Evolutionary conservation across 2,329 filamentous ascomycete genomes (phyloP).

Genomic region (Trichoderma sp.): DNA sequence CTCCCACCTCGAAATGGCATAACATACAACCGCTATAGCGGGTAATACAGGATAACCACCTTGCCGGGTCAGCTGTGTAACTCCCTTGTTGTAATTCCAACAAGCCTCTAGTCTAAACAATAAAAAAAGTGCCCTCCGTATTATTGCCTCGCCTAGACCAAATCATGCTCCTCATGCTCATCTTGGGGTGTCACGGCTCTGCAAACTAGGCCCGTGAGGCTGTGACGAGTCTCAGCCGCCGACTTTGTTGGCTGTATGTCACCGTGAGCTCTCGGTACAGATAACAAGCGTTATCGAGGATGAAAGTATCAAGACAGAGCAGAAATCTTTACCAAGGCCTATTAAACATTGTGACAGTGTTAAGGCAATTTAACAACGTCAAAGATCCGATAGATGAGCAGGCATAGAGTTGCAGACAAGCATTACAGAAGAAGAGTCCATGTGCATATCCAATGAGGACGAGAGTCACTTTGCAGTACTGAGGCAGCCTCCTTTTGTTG

Average conservation of each 20-base stretch:
- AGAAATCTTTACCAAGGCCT: background rate
- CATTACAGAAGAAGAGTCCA: background rate
- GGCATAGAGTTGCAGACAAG: background rate
- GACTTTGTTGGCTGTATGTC: background rate
- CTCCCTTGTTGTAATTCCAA: background rate
- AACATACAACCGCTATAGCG: background rate
- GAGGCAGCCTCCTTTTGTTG: no score
- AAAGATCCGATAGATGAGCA: background rate
- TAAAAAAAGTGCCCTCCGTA: background rate
- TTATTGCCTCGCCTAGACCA: background rate
- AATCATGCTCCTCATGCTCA: background rate
- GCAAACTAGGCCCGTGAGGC: background rate
- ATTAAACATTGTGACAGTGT: background rate
- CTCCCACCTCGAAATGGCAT: background rate
- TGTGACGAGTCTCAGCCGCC: background rate
- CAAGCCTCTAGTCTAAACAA: background rate
- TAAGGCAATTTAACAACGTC: background rate
- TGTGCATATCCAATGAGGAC: background rate
- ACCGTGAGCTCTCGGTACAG: no score
- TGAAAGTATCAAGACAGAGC: background rate
- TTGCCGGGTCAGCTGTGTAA: background rate
- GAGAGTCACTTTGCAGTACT: background rate
- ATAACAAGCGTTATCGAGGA: background rate
- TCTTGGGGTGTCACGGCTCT: background rate
- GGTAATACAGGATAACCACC: background rate